Percentiles rank a stretch among this genome's conserved stretches.
Conservation (phyloP, 1,284 basidiomycete species). For the Naganishia cerealis region DNA sequence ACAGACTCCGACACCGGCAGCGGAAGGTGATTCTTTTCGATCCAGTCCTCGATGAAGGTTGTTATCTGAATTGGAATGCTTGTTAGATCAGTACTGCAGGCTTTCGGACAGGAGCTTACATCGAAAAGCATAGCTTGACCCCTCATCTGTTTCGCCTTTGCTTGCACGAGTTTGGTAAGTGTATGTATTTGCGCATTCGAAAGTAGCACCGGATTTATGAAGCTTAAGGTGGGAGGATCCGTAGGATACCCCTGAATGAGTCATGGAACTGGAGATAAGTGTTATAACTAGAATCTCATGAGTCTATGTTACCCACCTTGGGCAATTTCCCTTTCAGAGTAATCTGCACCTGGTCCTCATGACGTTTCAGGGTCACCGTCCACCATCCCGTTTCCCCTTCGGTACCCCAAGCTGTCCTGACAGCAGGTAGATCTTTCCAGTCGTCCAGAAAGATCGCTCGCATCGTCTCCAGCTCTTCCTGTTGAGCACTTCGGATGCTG, state of each 20-base stretch:
- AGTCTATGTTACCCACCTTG: slow-evolving; percentile 39
- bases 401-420: slow-evolving; percentile 52
- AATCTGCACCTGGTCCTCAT: slow-evolving; percentile 46
- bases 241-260: slow-evolving; percentile 46
- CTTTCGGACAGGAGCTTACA: slow-evolving; percentile 36
- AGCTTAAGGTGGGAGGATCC: slow-evolving; percentile 43
- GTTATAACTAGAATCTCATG: too few relatives aligned
- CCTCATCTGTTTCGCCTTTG: slow-evolving; percentile 44
- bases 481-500: slow-evolving; percentile 22
- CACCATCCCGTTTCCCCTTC: slow-evolving; percentile 49
- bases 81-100: not conserved
- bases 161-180: slow-evolving; percentile 45
- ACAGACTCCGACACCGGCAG: slow-evolving; percentile 45
- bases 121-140: slow-evolving; percentile 52
- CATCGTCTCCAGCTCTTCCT: slow-evolving; percentile 50
- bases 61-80: slow-evolving; percentile 40
- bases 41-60: slow-evolving; percentile 46
- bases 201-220: slow-evolving; percentile 46
- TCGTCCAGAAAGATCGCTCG: slow-evolving; percentile 51
- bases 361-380: slow-evolving; percentile 44
- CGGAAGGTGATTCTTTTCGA: slow-evolving; percentile 48
- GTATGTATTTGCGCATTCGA: slow-evolving; percentile 44
- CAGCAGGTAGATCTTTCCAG: slow-evolving; percentile 50
- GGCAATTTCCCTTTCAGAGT: slow-evolving; percentile 46
- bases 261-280: not conserved